These are phyloP conservation scores for Mucor indicus DNA, from an alignment of 371 early-diverging fungal species.

Conservation along the genomic window DNA sequence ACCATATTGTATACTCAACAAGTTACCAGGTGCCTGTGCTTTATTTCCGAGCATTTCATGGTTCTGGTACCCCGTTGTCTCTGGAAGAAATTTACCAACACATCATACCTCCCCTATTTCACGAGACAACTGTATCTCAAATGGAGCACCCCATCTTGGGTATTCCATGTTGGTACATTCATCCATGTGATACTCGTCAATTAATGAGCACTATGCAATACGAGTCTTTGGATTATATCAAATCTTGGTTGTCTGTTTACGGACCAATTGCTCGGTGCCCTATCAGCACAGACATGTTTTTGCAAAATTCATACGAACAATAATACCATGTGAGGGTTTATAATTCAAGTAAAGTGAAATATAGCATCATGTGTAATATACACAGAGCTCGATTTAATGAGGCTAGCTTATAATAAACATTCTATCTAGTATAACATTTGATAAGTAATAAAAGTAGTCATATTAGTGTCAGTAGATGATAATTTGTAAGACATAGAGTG, in stretches of 20 bases:
- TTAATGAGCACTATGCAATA: slow-evolving; percentile 35
- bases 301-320: background rate
- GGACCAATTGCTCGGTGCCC: slow-evolving; percentile 27
- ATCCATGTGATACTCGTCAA: slow-evolving; percentile 69
- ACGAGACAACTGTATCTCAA: slow-evolving; percentile 26
- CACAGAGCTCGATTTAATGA: too few species aligned
- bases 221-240: slow-evolving; percentile 20
- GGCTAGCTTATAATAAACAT: too few species aligned
- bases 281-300: slow-evolving; percentile 8
- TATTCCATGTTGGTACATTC: slow-evolving; percentile 62
- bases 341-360: too few species aligned
- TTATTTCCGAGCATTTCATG: slow-evolving; percentile 55
- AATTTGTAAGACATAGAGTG: too few species aligned
- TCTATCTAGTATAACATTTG: too few species aligned
- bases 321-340: background rate
- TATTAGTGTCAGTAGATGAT: too few species aligned
- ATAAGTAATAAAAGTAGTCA: too few species aligned
- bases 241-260: slow-evolving; percentile 35
- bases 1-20: slow-evolving; percentile 69
- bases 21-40: slow-evolving; percentile 71
- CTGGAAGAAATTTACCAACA: slow-evolving; percentile 46
- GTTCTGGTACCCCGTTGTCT: slow-evolving; percentile 44
- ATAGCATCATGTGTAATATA: too few species aligned
- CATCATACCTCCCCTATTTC: slow-evolving; percentile 36
- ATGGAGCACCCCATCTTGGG: slow-evolving; percentile 66